These are phyloP conservation scores for Xanthoparmelia taractica DNA, from an alignment of 495 filamentous ascomycete genomes.

Conservation along the genomic window DNA sequence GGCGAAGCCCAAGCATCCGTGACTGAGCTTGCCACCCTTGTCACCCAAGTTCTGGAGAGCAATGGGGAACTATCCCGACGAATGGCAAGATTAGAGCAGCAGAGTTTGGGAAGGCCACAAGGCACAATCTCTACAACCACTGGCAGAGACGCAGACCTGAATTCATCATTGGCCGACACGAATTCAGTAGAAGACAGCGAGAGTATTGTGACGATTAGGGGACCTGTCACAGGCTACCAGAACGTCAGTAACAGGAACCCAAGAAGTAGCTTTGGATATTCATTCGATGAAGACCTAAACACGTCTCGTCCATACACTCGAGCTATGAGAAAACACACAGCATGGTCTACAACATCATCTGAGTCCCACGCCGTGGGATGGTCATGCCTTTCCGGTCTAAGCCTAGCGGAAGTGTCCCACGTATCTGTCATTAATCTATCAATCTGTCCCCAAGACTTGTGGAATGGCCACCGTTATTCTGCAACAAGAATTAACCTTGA, in stretches of 20 bases:
- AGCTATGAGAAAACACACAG: not conserved
- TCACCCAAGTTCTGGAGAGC: constrained; percentile 1
- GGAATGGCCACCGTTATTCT: not conserved
- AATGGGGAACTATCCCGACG: not conserved
- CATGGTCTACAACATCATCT: not conserved
- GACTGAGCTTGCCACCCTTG: not conserved
- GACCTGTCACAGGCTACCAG: not conserved
- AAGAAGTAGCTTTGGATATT: not conserved
- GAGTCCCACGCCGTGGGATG: constrained; percentile 1
- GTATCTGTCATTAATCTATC: constrained; percentile 3
- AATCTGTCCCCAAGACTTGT: not conserved
- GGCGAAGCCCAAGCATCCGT: not conserved
- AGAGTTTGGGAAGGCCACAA: not conserved
- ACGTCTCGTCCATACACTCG: not conserved
- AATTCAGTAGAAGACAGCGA: not conserved
- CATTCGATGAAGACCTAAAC: constrained; percentile 5
- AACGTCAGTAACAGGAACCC: not conserved
- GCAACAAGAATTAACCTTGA: not conserved
- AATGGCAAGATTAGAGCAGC: constrained; percentile 3
- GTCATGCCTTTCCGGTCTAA: constrained; percentile 6
- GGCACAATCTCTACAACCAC: not conserved
- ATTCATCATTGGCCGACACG: not conserved
- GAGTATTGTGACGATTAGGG: not conserved
- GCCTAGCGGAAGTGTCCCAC: constrained; percentile 1
- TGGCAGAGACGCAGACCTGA: not conserved